Conservation (phyloP, 768 basidiomycete genomes). For the Candolleomyces efflorescens region DNA sequence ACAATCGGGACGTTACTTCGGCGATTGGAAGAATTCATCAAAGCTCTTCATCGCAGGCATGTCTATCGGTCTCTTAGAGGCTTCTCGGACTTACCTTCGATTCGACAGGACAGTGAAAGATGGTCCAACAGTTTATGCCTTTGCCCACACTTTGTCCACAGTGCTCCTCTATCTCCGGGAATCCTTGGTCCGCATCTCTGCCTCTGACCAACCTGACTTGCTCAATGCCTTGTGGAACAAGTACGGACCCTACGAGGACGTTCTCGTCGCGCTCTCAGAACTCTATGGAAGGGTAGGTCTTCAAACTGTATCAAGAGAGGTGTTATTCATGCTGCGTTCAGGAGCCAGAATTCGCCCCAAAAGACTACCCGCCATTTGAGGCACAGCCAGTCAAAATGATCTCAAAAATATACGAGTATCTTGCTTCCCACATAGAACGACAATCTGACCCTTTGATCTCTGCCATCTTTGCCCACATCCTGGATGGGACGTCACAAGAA, state of each 20-base stretch:
- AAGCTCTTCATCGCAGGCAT: conserved; percentile 47
- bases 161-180: conserved; percentile 49
- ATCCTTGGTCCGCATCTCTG: conserved; percentile 27
- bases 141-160: conserved; percentile 60
- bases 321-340: conserved; percentile 13
- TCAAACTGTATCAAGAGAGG: background rate
- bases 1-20: conserved; percentile 65
- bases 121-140: conserved; percentile 59
- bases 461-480: conserved; percentile 62
- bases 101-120: conserved; percentile 37
- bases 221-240: conserved; percentile 45
- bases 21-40: conserved; percentile 55
- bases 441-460: conserved; percentile 44
- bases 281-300: conserved; percentile 57
- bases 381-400: conserved; percentile 47
- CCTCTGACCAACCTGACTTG: conserved; percentile 12
- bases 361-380: conserved; percentile 40
- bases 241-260: conserved; percentile 46
- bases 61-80: conserved; percentile 3
- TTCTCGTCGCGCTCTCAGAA: conserved; percentile 47
- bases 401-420: conserved; percentile 54
- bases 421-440: conserved; percentile 49
- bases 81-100: conserved; percentile 7
- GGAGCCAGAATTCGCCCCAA: conserved; percentile 28
- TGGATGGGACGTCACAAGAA: conserved; percentile 57